Evolutionary conservation across 768 basidiomycete genomes (phyloP).

Genomic region (Tylopilus vinaceipallidus): DNA sequence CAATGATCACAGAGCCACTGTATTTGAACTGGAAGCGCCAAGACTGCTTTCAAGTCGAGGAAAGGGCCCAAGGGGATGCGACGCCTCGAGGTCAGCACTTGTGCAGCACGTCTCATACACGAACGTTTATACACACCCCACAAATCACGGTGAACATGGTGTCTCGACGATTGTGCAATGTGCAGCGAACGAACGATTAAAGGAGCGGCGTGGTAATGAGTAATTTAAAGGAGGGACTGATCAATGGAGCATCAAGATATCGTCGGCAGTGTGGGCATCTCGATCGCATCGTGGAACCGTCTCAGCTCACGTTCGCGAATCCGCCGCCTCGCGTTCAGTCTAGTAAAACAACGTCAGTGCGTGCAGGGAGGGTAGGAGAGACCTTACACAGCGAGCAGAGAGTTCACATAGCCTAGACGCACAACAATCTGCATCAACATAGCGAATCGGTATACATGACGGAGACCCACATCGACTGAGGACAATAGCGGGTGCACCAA

Average conservation of each 20-base stretch:
- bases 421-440: neutral
- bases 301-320: constrained; percentile 13
- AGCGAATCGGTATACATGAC: neutral
- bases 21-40: too few species aligned
- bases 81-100: too few species aligned
- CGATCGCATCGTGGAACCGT: neutral
- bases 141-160: too few species aligned
- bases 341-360: neutral
- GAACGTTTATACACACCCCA: too few species aligned
- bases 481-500: constrained; percentile 5
- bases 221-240: neutral
- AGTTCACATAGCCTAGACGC: constrained; percentile 14
- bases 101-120: too few species aligned
- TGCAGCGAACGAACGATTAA: neutral
- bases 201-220: neutral
- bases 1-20: too few species aligned
- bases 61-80: too few species aligned
- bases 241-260: neutral
- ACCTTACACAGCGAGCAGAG: constrained; percentile 12
- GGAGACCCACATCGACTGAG: constrained; percentile 11
- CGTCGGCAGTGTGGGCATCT: constrained; percentile 5
- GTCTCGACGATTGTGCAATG: too few species aligned
- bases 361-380: too few species aligned
- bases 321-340: constrained; percentile 7
- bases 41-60: too few species aligned